phyloP scores from a whole-genome alignment of 495 filamentous ascomycete genomes.

The Aspergillus mulundensis region DNA sequence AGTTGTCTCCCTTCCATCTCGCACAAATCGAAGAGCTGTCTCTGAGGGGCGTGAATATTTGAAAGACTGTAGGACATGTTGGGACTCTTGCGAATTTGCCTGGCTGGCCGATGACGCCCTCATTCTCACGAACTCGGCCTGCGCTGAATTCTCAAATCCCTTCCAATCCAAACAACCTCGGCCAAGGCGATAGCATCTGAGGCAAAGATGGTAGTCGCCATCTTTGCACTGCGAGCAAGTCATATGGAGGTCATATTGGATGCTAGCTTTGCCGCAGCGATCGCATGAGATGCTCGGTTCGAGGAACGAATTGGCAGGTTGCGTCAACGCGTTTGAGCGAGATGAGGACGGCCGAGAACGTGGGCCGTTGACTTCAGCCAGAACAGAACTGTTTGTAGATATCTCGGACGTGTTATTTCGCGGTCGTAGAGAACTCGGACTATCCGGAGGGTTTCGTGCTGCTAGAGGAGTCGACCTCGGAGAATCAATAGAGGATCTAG shows the following conservation, averaged over 20 bases:
- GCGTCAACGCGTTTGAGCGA: constrained; percentile 25
- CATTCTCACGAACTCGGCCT: constrained; percentile 49
- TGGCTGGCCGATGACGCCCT: constrained; percentile 40
- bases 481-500: constrained; percentile 21
- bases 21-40: constrained; percentile 21
- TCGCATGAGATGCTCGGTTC: constrained; percentile 74
- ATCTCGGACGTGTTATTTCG: constrained; percentile 7
- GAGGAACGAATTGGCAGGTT: constrained; percentile 35
- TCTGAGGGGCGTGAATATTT: constrained; percentile 59
- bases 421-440: constrained; percentile 1
- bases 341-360: constrained; percentile 34
- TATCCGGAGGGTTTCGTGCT: constrained; percentile 11
- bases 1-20: constrained; percentile 41
- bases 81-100: constrained; percentile 41
- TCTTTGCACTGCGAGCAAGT: constrained; percentile 64
- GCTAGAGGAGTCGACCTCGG: constrained; percentile 13
- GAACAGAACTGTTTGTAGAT: constrained; percentile 22
- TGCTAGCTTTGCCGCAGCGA: constrained; percentile 58
- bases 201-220: constrained; percentile 73
- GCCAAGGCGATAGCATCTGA: constrained; percentile 69
- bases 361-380: constrained; percentile 22
- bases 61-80: constrained; percentile 64
- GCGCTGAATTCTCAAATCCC: constrained; percentile 66
- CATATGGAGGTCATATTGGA: constrained; percentile 80
- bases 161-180: constrained; percentile 75